Percentiles rank a stretch among this genome's conserved stretches.
phyloP scores from a whole-genome alignment of 2,329 filamentous ascomycete species.

The Aspergillus brasiliensis region DNA sequence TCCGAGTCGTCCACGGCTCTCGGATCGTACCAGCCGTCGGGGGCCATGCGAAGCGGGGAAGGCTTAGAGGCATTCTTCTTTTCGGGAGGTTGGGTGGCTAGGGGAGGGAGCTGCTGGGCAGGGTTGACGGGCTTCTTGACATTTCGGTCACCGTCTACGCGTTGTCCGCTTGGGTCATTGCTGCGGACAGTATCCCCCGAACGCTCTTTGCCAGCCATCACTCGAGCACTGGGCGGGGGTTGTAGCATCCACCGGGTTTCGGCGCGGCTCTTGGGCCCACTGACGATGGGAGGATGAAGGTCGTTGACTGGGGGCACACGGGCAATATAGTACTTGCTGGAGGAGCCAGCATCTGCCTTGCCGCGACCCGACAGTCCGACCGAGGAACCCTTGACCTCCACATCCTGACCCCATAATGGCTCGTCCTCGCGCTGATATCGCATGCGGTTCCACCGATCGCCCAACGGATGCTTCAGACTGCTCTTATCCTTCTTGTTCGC shows the following conservation, averaged over 20 bases:
- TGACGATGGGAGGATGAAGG: conserved; percentile 81
- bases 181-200: conserved; percentile 25
- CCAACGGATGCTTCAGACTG: conserved; percentile 38
- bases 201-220: conserved; percentile 82
- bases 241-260: conserved; percentile 91
- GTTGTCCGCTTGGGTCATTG: conserved; percentile 20
- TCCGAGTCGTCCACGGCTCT: conserved; percentile 1
- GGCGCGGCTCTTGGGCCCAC: conserved; percentile 67
- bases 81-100: conserved; percentile 11
- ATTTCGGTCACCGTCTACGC: conserved; percentile 15
- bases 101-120: conserved; percentile 16
- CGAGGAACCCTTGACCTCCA: conserved; percentile 56
- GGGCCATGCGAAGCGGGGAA: not conserved
- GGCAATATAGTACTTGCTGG: conserved; percentile 62
- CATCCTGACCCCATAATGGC: conserved; percentile 73
- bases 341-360: conserved; percentile 37
- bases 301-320: conserved; percentile 78
- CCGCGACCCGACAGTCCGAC: conserved; percentile 51
- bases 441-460: conserved; percentile 73
- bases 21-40: conserved; percentile 7
- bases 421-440: conserved; percentile 88
- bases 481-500: conserved; percentile 51
- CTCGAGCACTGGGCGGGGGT: conserved; percentile 81
- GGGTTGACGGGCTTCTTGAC: conserved; percentile 2
- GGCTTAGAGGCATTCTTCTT: not conserved